Evolutionary conservation across 495 filamentous ascomycete species (phyloP), one percentile per base, ranked within the genome.

Genomic region (Penicillium chermesinum): DNA sequence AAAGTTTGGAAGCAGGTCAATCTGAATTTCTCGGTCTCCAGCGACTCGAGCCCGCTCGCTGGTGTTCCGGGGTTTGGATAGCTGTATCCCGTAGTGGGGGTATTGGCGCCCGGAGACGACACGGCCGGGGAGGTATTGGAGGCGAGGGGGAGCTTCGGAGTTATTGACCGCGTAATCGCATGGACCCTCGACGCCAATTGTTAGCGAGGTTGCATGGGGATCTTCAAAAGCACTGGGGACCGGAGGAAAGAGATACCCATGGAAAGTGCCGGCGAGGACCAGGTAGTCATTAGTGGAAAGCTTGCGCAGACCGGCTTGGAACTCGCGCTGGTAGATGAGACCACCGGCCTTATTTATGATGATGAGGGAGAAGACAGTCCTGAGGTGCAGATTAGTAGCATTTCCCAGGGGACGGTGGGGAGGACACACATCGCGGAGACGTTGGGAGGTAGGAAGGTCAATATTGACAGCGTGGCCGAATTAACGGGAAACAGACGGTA

Each of bases 281-380:
- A 98, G 85, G 62, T 89, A 89, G 73, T 97, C 94, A 59, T 98
- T 98, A 44, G 86, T 88, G 41, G 79, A 87, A 56, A 97, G 80
- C 62, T 91, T 91, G 67, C 83, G 85, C 52, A 97, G 75, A 32
- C 83, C 82, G 19, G 82, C 77, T 58, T 89, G 82, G 72, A 97
- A 97, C 55, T 89, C 86, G 42, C 88, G 87, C 69, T 95, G 89
- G 73, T 95, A 98, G 66, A 97, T 86, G 48, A 98, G 77, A 49
- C 93, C 93, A 35, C 93, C 93, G 41, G 93, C 90, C 75, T 97
- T 97, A 75, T 96, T 96, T 73, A 98, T 95, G 56, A 98, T 87
- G 53, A 97, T 87, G 48, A 98, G 82, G 42, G 88, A 84, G 70
- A 91, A 89, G 61, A 98, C 85, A 46, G 88, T 85, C 93, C 91